Conservation (phyloP, 23 red algal species). For the Gracilaria caudata region DNA sequence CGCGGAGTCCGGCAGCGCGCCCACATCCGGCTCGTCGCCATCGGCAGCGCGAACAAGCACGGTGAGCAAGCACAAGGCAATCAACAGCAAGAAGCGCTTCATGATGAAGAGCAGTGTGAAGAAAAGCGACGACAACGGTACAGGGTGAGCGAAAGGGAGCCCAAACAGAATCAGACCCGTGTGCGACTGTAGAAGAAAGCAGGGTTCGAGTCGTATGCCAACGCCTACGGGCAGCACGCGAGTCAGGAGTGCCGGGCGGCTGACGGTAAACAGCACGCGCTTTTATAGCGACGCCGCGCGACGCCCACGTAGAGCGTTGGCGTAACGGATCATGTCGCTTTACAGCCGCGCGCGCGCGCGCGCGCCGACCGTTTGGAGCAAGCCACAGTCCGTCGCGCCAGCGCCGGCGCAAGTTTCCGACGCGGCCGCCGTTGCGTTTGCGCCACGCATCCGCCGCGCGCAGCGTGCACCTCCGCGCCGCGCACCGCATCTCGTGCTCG, state of each 20-base stretch:
- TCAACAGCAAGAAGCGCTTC: not conserved
- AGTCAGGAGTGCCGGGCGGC: too few relatives aligned
- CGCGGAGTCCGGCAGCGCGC: slow-evolving; percentile 14
- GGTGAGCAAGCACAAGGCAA: not conserved
- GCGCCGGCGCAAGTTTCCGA: not conserved
- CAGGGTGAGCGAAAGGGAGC: too few relatives aligned
- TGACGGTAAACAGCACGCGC: not conserved
- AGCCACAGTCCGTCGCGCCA: too few relatives aligned
- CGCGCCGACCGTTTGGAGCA: not conserved
- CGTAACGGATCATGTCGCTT: not conserved
- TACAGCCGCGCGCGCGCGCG: not conserved
- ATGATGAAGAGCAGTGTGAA: not conserved
- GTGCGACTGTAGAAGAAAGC: not conserved
- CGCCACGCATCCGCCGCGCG: too few relatives aligned
- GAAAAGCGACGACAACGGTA: not conserved
- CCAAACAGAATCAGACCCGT: not conserved
- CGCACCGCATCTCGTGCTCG: too few relatives aligned
- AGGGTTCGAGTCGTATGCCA: too few relatives aligned
- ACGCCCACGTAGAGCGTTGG: not conserved
- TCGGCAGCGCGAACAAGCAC: not conserved
- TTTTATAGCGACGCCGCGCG: not conserved
- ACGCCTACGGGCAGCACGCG: too few relatives aligned
- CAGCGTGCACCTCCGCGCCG: not conserved
- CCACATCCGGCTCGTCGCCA: not conserved
- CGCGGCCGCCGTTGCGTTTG: too few relatives aligned